Base-by-base conservation (phyloP, 192 early-diverging fungal species). In the Chytriomyces sp. region DNA sequence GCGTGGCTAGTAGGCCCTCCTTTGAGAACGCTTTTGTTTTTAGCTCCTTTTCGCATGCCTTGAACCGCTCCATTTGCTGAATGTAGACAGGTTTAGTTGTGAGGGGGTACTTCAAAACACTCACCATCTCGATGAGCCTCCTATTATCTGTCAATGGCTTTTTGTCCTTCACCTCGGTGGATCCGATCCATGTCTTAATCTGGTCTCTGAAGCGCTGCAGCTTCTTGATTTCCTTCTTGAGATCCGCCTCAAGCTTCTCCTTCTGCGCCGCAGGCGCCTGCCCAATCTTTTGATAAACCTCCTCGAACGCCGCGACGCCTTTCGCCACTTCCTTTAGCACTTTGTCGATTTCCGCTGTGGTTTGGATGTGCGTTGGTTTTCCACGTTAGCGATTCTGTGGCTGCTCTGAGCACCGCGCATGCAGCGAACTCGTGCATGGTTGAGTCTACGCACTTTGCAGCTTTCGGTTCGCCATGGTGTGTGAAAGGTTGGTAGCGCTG, bases 151-250 rank as follows among this genome's bases (percentile, higher is more conserved):
- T 71, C 58, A 99, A 84, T 26, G 89, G 82, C 39, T 86, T 83
- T 80, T 99, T 99, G 84, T 98, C 97, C 83, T 99, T 99, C 77
- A 99, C 96, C 30, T 99, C 97, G 69, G 86, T 93, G 63, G 89
- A 93, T 25, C 91, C 85, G 41, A 96, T 85, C 97, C 97, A 99
- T 69, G 92, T 92, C 76, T 98, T 96, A 76, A 99, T 99, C 78
- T 99, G 96, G 84, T 99, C 97, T 59, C 96, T 90, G 64, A 88
- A 84, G 73, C 94, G 84, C 73, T 99, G 97, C 66, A 98, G 87
- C 80, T 99, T 99, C 78, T 99, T 99, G 81, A 99, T 99, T 82
- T 99, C 96, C 81, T 96, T 96, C 75, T 99, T 99, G 68, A 99
- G 77, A 68, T 99, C 96, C 17, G 84, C 84, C 73, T 99, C 97